Percentiles rank a stretch among this genome's conserved stretches.
Conservation (phyloP, 805 yeast species). For the Pichia nanzhaoensis region DNA sequence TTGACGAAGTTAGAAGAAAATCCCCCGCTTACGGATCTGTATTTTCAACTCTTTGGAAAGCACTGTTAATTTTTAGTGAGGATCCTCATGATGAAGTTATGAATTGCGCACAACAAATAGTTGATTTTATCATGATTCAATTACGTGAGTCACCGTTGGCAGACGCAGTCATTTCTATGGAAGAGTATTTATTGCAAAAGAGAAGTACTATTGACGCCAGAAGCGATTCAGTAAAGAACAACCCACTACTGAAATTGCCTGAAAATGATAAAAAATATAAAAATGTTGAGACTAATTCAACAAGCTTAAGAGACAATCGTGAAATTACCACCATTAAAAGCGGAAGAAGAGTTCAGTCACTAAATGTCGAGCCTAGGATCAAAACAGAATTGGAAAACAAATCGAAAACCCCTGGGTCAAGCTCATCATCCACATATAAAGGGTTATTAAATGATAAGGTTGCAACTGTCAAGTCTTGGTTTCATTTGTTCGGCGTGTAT, state of each 20-base stretch:
- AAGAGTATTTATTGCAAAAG: constrained; percentile 52
- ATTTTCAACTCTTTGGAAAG: constrained; percentile 82
- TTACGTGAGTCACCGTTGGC: constrained; percentile 61
- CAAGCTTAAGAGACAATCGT: constrained; percentile 1
- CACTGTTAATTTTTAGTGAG: constrained; percentile 67
- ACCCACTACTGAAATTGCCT: constrained; percentile 1
- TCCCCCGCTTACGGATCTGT: constrained; percentile 84
- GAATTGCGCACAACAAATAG: constrained; percentile 61
- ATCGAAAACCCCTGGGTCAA: constrained; percentile 3
- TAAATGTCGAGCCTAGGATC: constrained; percentile 15
- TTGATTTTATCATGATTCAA: constrained; percentile 63
- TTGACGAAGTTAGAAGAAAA: constrained; percentile 57
- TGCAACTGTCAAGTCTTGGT: constrained; percentile 14
- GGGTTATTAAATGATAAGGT: constrained; percentile 11
- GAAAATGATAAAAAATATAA: neutral
- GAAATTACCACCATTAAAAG: neutral
- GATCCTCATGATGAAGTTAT: constrained; percentile 86
- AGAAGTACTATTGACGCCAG: constrained; percentile 14
- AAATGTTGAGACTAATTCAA: neutral
- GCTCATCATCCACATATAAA: constrained; percentile 12
- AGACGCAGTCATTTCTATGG: constrained; percentile 59
- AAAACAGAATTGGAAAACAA: constrained; percentile 4
- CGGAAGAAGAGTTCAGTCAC: constrained; percentile 23
- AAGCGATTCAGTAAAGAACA: constrained; percentile 1
- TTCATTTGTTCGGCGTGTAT: constrained; percentile 22